Conservation (phyloP, 805 yeast species). For the Lipomyces spencermartinsiae region DNA sequence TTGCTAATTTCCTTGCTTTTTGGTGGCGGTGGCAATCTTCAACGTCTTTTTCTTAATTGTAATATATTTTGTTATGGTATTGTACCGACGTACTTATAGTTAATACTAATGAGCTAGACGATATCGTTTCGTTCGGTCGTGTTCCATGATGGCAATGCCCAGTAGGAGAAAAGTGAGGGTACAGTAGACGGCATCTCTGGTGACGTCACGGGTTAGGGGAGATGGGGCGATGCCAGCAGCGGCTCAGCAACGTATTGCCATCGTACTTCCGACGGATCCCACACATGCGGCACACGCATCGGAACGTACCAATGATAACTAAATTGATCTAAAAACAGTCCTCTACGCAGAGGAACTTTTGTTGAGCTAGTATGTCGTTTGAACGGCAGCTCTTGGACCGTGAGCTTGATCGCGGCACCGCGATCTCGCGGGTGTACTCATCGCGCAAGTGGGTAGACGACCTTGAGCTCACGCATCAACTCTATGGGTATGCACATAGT, state of each 20-base stretch:
- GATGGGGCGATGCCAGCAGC: too few species aligned
- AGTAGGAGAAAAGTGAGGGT: too few species aligned
- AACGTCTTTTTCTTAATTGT: background rate
- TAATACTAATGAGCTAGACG: too few species aligned
- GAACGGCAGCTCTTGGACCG: conserved; percentile 12
- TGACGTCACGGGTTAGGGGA: too few species aligned
- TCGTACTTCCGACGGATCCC: too few species aligned
- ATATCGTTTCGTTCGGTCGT: too few species aligned
- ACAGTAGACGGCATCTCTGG: too few species aligned
- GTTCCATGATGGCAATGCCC: too few species aligned
- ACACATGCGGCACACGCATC: background rate
- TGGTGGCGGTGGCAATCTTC: background rate
- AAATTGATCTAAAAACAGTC: background rate
- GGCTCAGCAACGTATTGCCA: background rate
- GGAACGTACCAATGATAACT: background rate
- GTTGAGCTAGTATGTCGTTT: background rate
- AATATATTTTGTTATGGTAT: background rate
- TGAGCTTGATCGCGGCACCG: conserved; percentile 1
- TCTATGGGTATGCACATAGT: conserved; percentile 23
- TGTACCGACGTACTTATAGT: background rate
- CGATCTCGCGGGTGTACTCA: conserved; percentile 18
- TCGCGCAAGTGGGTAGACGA: conserved; percentile 23
- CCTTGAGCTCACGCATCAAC: conserved; percentile 35
- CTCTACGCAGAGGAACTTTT: background rate
- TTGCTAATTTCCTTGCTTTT: background rate